Percentiles rank a stretch among this genome's conserved stretches.
Evolutionary conservation across 768 basidiomycete genomes (phyloP).

Genomic region (Daedaleopsis sinensis): DNA sequence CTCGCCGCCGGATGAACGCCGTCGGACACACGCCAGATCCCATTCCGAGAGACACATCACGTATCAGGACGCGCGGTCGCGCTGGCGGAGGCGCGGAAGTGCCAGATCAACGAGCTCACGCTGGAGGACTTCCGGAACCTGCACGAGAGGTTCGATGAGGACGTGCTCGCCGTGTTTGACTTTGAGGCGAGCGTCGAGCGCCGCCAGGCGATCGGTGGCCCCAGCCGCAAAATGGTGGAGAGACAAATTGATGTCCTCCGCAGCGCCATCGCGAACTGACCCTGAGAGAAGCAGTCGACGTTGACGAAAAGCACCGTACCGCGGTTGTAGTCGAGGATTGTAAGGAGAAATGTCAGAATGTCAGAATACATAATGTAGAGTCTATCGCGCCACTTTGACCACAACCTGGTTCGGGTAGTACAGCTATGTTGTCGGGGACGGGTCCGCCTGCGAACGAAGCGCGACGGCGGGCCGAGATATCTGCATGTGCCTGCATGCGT

Average conservation of each 20-base stretch:
- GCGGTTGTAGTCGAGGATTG: too few relatives aligned
- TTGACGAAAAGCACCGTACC: background rate
- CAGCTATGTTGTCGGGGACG: too few relatives aligned
- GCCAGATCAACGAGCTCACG: conserved; percentile 80
- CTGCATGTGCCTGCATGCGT: too few relatives aligned
- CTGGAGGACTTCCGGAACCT: conserved; percentile 80
- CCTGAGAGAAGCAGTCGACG: background rate
- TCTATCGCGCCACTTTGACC: too few relatives aligned
- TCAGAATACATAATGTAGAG: too few relatives aligned
- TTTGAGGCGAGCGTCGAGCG: conserved; percentile 97
- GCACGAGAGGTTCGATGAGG: conserved; percentile 76
- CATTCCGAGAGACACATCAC: conserved; percentile 98
- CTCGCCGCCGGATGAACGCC: background rate
- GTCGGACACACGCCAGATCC: conserved; percentile 58
- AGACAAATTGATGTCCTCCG: conserved; percentile 84
- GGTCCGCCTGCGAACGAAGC: too few relatives aligned
- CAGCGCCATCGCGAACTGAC: conserved; percentile 45
- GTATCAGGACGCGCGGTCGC: conserved; percentile 97
- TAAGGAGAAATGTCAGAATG: too few relatives aligned
- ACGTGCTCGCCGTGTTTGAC: conserved; percentile 85
- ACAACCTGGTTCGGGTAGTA: too few relatives aligned
- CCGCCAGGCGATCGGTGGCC: conserved; percentile 88
- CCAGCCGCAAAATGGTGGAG: conserved; percentile 81
- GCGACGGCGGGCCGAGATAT: too few relatives aligned
- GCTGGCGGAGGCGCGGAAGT: conserved; percentile 80